Evolutionary conservation across 306 rosid genomes (phyloP).

Genomic region (Fragaria nilgerrensis): DNA sequence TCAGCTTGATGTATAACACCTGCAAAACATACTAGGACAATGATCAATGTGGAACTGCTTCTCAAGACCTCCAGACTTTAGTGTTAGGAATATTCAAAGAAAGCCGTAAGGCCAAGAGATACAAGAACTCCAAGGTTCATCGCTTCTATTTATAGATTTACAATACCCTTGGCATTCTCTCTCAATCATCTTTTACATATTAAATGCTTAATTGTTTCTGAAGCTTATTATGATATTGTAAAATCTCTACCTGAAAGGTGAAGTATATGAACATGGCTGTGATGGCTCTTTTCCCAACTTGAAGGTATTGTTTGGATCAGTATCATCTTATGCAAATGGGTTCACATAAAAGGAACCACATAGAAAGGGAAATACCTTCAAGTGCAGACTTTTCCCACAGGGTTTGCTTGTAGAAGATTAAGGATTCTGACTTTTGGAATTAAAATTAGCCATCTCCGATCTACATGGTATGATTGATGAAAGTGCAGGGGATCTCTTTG

Average conservation of each 20-base stretch:
- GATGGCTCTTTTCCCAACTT: not conserved
- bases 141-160: constrained; percentile 11
- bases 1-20: constrained; percentile 1
- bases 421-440: constrained; percentile 5
- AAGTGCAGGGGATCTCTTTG: not conserved
- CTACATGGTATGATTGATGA: not conserved
- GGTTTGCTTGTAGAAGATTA: constrained; percentile 19
- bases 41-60: constrained; percentile 7
- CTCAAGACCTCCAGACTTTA: constrained; percentile 1
- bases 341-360: not conserved
- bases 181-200: not conserved
- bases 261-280: constrained; percentile 22
- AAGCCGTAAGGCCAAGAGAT: not conserved
- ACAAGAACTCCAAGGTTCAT: not conserved
- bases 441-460: not conserved
- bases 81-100: not conserved
- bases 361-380: not conserved
- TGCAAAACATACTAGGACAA: constrained; percentile 1
- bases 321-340: not conserved
- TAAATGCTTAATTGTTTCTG: not conserved
- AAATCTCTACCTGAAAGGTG: constrained; percentile 5
- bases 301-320: not conserved
- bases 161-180: not conserved
- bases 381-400: not conserved
- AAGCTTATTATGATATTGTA: not conserved